Percentiles rank a stretch among this genome's conserved stretches.
phyloP scores from a whole-genome alignment of 345 rosid genomes.

The Angophora floribunda region DNA sequence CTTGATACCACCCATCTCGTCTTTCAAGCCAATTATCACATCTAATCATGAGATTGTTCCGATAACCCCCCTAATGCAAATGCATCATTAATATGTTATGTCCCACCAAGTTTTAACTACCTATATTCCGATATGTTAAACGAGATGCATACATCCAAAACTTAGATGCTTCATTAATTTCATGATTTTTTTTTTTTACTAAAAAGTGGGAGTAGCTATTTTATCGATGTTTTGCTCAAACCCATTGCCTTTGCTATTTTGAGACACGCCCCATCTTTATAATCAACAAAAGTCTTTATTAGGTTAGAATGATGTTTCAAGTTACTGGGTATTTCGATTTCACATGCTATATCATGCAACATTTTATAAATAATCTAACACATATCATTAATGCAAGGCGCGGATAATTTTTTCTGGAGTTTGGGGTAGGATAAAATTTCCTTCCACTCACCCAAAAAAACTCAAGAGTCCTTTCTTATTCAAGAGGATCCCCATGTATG shows the following conservation, averaged over 20 bases:
- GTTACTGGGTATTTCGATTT: not conserved
- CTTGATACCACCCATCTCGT: not conserved
- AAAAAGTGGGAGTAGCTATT: not conserved
- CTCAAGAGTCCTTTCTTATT: not conserved
- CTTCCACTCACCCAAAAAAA: not conserved
- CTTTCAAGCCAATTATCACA: not conserved
- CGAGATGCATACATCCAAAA: not conserved
- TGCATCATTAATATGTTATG: not conserved
- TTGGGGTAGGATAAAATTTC: not conserved
- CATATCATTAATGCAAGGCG: rapidly evolving
- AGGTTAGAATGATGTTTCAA: not conserved
- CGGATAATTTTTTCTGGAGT: not conserved
- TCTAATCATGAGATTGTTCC: not conserved
- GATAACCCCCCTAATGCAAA: not conserved
- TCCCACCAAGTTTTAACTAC: not conserved
- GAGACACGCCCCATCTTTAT: not conserved
- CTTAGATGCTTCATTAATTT: not conserved
- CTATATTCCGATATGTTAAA: not conserved
- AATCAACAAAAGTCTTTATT: not conserved
- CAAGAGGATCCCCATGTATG: not conserved
- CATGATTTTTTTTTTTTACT: not conserved
- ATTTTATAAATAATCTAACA: not conserved
- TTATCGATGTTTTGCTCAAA: not conserved
- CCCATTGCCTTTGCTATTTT: not conserved
- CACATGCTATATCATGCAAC: not conserved